Conservation (phyloP, 345 rosid genomes). For the Durio zibethinus region DNA sequence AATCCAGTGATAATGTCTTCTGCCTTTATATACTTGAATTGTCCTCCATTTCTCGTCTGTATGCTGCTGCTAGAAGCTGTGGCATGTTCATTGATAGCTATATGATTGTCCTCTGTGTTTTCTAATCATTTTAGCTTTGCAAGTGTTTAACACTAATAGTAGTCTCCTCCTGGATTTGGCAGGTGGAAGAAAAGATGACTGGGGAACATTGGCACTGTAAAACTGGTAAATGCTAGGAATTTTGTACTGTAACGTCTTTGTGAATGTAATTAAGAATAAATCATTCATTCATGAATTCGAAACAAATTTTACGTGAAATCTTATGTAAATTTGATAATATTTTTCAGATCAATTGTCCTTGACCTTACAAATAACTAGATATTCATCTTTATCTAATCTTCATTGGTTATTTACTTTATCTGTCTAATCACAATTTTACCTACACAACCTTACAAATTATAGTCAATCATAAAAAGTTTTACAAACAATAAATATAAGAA, state of each 20-base stretch:
- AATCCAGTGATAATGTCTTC: neutral
- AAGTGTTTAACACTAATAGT: neutral
- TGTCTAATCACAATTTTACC: too few species aligned
- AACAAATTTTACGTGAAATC: neutral
- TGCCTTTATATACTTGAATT: neutral
- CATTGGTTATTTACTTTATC: too few species aligned
- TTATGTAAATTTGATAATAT: neutral
- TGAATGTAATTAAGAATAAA: neutral
- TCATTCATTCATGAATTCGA: neutral
- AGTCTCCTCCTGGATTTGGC: neutral
- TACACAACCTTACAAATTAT: too few species aligned
- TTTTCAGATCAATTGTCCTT: neutral
- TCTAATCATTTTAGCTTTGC: too few species aligned
- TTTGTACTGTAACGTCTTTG: neutral
- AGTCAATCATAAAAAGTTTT: too few species aligned
- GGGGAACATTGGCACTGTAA: neutral
- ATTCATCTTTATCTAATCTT: neutral
- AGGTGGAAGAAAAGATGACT: constrained; percentile 7
- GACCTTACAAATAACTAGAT: neutral
- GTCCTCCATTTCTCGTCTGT: neutral
- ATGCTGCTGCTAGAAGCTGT: neutral
- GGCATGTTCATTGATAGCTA: too few species aligned
- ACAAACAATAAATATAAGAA: too few species aligned
- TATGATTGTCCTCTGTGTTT: neutral
- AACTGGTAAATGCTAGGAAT: neutral